Percentiles rank a stretch among this genome's conserved stretches.
These are phyloP conservation scores for Aegilops longissima DNA, from an alignment of 176 grass and related monocot genomes.

Conservation along the genomic window DNA sequence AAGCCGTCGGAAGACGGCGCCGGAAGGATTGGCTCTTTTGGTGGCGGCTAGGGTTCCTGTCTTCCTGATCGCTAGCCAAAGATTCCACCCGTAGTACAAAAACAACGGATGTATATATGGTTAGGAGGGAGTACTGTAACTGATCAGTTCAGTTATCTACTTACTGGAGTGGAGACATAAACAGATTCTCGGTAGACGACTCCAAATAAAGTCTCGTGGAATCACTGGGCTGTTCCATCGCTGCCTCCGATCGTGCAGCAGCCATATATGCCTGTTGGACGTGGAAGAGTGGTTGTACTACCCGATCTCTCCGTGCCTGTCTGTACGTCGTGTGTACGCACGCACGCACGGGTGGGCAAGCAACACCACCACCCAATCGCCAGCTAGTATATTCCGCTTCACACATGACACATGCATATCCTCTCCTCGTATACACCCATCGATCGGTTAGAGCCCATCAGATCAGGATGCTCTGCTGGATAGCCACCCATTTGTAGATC, in stretches of 20 bases:
- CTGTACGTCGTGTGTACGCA: neutral
- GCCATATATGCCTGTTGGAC: neutral
- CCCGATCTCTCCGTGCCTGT: neutral
- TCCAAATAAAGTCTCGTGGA: slow-evolving; percentile 8
- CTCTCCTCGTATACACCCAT: neutral
- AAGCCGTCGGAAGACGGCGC: too few species aligned
- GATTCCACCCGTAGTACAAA: too few species aligned
- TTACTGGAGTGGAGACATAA: too few species aligned
- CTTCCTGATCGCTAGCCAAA: too few species aligned
- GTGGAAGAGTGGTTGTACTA: neutral
- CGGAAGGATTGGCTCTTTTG: too few species aligned
- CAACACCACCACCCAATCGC: neutral
- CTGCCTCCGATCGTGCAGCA: neutral
- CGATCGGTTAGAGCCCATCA: neutral
- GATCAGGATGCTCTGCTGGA: neutral
- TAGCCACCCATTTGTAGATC: neutral
- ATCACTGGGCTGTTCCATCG: neutral
- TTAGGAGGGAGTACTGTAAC: too few species aligned
- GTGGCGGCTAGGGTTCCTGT: too few species aligned
- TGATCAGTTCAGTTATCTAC: too few species aligned
- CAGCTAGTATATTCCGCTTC: neutral
- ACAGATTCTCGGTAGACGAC: neutral
- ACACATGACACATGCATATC: neutral
- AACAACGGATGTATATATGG: too few species aligned
- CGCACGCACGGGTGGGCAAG: neutral